Conservation (phyloP, 1,284 basidiomycete genomes). For the Anthracocystis panici-leucophaei region DNA sequence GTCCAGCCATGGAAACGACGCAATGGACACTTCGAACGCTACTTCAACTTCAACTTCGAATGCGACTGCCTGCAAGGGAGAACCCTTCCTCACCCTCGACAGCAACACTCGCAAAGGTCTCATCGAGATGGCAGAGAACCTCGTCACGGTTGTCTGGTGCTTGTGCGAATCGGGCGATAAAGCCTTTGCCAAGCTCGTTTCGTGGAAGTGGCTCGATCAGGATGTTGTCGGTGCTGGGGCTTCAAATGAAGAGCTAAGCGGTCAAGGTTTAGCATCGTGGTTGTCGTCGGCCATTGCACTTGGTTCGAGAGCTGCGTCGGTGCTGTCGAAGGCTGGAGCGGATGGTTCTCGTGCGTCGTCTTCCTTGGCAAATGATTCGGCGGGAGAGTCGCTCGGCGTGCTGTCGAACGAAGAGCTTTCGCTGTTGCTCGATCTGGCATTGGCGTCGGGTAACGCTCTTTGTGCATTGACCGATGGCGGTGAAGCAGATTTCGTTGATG, state of each 20-base stretch:
- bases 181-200: slow-evolving; percentile 43
- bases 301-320: slow-evolving; percentile 36
- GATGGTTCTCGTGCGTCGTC: slow-evolving; percentile 32
- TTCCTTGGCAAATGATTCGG: slow-evolving; percentile 1
- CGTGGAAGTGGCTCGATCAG: slow-evolving; percentile 50
- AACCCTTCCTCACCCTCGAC: slow-evolving; percentile 50
- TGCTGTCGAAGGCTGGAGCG: slow-evolving; percentile 29
- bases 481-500: slow-evolving; percentile 47
- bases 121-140: slow-evolving; percentile 56
- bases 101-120: slow-evolving; percentile 48
- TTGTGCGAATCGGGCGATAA: slow-evolving; percentile 58
- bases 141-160: slow-evolving; percentile 55
- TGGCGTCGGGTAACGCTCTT: slow-evolving; percentile 53
- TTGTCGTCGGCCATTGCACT: slow-evolving; percentile 49
- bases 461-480: slow-evolving; percentile 56
- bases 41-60: neutral
- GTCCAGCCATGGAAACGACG: slow-evolving; percentile 6
- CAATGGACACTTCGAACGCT: slow-evolving; percentile 20
- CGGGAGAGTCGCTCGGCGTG: slow-evolving; percentile 18
- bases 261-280: slow-evolving; percentile 50
- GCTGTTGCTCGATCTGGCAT: slow-evolving; percentile 41
- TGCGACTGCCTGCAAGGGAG: slow-evolving; percentile 1
- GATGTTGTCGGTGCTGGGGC: slow-evolving; percentile 24
- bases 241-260: slow-evolving; percentile 30
- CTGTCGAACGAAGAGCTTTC: slow-evolving; percentile 50